Evolutionary conservation across 805 yeast species (phyloP).

Genomic region (Cyberlindnera suaveolens): DNA sequence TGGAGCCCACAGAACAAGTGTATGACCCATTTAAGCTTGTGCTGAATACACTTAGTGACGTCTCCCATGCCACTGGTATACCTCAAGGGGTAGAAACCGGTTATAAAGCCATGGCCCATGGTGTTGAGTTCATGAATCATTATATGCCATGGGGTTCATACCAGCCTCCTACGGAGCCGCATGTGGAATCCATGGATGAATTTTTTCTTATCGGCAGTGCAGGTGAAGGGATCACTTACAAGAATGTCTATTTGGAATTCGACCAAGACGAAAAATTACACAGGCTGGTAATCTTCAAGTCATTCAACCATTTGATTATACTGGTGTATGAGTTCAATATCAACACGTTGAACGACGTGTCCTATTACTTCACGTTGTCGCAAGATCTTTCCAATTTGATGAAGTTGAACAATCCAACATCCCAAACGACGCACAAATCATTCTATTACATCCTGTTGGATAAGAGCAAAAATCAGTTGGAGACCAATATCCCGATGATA

Average conservation of each 20-base stretch:
- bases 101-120: conserved; percentile 7
- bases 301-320: conserved; percentile 3
- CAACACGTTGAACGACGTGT: conserved; percentile 11
- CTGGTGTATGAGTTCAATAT: conserved; percentile 16
- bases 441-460: conserved; percentile 16
- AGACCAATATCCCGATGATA: conserved; percentile 17
- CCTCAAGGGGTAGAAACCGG: conserved; percentile 18
- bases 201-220: conserved; percentile 15
- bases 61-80: conserved; percentile 19
- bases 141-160: conserved; percentile 5
- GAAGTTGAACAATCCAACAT: background rate
- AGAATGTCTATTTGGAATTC: conserved; percentile 16
- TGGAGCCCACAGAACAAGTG: conserved; percentile 1
- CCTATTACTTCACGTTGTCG: conserved; percentile 10
- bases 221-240: conserved; percentile 13
- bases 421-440: background rate
- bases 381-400: conserved; percentile 4
- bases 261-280: conserved; percentile 10
- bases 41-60: conserved; percentile 18
- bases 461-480: background rate
- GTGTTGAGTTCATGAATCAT: conserved; percentile 2
- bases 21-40: conserved; percentile 25
- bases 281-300: conserved; percentile 15
- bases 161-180: too few species aligned
- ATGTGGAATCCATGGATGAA: background rate